Conservation (phyloP, 345 rosid genomes). For the Eucalyptus pauciflora region DNA sequence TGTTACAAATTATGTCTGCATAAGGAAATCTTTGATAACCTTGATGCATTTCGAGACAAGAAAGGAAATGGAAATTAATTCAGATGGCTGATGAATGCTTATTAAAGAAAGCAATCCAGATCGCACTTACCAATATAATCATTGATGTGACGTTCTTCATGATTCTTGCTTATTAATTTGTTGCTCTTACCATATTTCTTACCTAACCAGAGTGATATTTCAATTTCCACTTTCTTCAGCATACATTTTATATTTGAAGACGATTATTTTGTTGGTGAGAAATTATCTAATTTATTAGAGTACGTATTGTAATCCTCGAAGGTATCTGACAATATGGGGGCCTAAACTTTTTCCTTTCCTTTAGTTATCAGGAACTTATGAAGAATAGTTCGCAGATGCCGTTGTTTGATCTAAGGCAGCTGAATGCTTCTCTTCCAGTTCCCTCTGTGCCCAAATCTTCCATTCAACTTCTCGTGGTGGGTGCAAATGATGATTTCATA, state of each 20-base stretch:
- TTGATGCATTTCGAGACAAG: not conserved
- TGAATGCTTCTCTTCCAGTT: constrained; percentile 84
- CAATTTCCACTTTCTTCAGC: not conserved
- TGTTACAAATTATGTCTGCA: not conserved
- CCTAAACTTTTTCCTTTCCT: not conserved
- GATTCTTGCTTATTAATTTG: not conserved
- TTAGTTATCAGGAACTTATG: constrained; percentile 76
- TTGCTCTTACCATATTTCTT: not conserved
- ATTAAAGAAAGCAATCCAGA: not conserved
- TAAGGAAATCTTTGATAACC: not conserved
- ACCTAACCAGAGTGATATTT: not conserved
- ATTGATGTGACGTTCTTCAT: not conserved
- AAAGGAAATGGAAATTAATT: not conserved
- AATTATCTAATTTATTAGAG: not conserved
- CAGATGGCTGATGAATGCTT: not conserved
- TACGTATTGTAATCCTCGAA: not conserved
- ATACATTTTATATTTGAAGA: not conserved
- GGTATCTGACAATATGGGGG: not conserved
- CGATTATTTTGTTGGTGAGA: not conserved
- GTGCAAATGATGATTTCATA: constrained; percentile 75
- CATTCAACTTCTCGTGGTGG: constrained; percentile 48
- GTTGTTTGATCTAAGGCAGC: constrained; percentile 72
- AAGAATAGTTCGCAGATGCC: constrained; percentile 68
- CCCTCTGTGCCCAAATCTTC: constrained; percentile 40
- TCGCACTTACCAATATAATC: not conserved